Evolutionary conservation across 805 yeast species (phyloP), one percentile per base, ranked within the genome.

Genomic region (Candida incommunis): DNA sequence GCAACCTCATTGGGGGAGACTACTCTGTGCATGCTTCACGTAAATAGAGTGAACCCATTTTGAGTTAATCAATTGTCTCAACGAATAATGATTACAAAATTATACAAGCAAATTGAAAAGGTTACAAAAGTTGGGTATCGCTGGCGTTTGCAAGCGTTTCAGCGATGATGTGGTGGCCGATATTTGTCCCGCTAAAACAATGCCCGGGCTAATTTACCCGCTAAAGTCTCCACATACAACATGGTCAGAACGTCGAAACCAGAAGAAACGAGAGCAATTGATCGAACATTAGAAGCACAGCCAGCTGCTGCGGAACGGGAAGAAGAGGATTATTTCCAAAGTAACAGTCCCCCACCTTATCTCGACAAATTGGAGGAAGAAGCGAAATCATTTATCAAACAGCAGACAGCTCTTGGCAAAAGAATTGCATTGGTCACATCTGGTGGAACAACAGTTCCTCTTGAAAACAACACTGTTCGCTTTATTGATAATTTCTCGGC

Each of bases 371-470:
- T 90, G 23, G 70, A 75, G 40, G 50, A 55, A 4, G 76, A 78
- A 48, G 77, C 83, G 5, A 59, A 65, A 7, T 71, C 70, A 1
- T 90, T 90, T 59, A 72, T 88, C 41, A 61, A 70, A 21, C 63
- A 54, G 47, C 94, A 86, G 55, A 51, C 60, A 13, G 46, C 52
- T 2, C 52, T 59, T 29, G 56, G 70, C 3, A 67, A 70, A 44
- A 75, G 71, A 42, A 74, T 90, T 13, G 97, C 78, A 0, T 65
- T 90, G 41, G 94, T 90, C 2, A 92, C 98, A 0, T 78, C 90
- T 5, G 99, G 99, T 22, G 99, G 99, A 21, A 92, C 98, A 0
- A 90, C 96, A 0, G 99, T 92, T 0, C 99, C 99, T 0, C 67
- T 92, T 51, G 99, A 92, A 57, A 88, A 87, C 63, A 92, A 92